Evolutionary conservation across 805 yeast species (phyloP), one percentile per base, ranked within the genome.

Genomic region (Metschnikowia kofuensis): DNA sequence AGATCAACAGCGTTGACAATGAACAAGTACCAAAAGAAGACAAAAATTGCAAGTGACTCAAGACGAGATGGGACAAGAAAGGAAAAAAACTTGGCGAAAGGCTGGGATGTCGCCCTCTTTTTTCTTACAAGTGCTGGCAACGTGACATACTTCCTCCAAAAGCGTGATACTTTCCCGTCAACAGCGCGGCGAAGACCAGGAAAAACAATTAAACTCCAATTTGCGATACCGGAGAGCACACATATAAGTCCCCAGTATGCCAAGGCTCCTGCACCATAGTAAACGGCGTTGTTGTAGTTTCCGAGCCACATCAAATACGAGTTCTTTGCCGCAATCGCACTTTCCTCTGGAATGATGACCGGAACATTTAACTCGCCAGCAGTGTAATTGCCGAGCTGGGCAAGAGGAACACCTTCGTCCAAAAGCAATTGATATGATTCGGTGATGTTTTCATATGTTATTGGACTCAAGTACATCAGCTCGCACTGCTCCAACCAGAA

Each of bases 171-270:
- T 3, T 58, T 62, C 0, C 73, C 74, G 21, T 67, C 67, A 12
- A 67, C 55, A 4, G 53, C 46, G 30, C 63, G 61, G 9, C 64
- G 52, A 26, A 70, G 40, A 1, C 61, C 50, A 4, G 83, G 83
- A 28, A 70, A 67, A 26, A 77, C 50, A 39, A 65, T 59, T 34
- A 62, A 56, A 6, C 64, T 31, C 76, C 80, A 75, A 51, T 78
- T 75, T 38, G 64, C 57, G 13, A 78, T 16, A 1, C 72, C 71
- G 4, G 78, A 70, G 26, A 74, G 29, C 0, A 80, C 38, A 47
- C 78, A 56, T 37, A 82, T 63, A 1, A 68, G 44, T 4, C 67
- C 76, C 83, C 84, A 79, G 53, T 75, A 79, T 0, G 77, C 76
- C 21, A 82, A 48, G 35, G 74, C 53, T 2, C 72, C 80, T 12